These are phyloP conservation scores for Fraxinus xanthoxyloides DNA, from an alignment of 305 asterid genomes.

Conservation along the genomic window DNA sequence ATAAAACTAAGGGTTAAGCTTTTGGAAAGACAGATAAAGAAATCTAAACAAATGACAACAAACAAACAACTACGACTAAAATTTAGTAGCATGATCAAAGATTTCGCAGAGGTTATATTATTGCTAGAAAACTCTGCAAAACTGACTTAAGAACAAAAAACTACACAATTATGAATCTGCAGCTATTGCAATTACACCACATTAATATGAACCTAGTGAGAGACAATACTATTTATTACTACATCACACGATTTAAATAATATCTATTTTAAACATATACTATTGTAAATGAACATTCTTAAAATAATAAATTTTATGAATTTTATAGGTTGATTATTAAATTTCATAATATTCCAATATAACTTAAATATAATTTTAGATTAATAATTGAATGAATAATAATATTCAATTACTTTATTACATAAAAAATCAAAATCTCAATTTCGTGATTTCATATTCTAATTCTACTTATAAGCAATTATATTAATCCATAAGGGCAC, in stretches of 20 bases:
- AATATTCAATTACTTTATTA: neutral
- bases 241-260: neutral
- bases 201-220: neutral
- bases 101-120: neutral
- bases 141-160: neutral
- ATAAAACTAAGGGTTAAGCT: slow-evolving; percentile 19
- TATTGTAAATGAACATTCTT: neutral
- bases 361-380: neutral
- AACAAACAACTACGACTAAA: neutral
- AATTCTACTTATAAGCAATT: neutral
- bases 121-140: neutral
- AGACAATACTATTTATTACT: neutral
- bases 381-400: neutral
- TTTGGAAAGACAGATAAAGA: neutral
- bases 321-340: neutral
- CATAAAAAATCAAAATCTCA: neutral
- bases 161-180: neutral
- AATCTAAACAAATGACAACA: slow-evolving; percentile 10
- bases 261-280: neutral
- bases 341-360: neutral
- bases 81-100: slow-evolving; percentile 17
- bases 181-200: neutral
- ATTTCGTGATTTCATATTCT: neutral
- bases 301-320: neutral
- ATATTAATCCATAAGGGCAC: neutral